Percentiles rank a stretch among this genome's conserved stretches.
Evolutionary conservation across 2,329 filamentous ascomycete genomes (phyloP).

Genomic region (Aspergillus ruber): DNA sequence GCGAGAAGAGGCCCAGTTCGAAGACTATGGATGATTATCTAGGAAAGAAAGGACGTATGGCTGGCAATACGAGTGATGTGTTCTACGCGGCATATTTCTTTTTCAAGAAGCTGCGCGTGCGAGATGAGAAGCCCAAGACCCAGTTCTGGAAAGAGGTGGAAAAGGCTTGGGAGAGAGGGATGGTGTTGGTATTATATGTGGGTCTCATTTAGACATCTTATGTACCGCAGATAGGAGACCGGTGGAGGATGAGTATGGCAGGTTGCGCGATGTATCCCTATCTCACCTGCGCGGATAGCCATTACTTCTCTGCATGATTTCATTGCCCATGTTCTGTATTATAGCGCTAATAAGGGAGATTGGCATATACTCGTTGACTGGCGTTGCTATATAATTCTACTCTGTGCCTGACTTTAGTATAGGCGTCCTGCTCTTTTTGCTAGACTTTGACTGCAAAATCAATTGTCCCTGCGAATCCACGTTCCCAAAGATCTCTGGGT

Average conservation of each 20-base stretch:
- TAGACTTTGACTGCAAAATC: background rate
- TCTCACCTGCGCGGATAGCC: too few species aligned
- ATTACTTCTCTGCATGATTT: too few species aligned
- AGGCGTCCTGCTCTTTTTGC: background rate
- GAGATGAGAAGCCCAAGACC: slow-evolving; percentile 47
- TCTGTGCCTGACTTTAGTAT: background rate
- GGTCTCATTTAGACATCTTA: background rate
- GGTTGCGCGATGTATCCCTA: background rate
- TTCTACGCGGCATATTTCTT: slow-evolving; percentile 54
- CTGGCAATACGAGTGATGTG: slow-evolving; percentile 44
- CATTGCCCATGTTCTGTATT: too few species aligned
- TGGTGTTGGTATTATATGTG: background rate
- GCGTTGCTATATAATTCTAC: too few species aligned
- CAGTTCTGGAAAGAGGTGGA: slow-evolving; percentile 51
- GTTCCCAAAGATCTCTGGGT: background rate
- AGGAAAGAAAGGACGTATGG: slow-evolving; percentile 41
- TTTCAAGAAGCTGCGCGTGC: slow-evolving; percentile 54
- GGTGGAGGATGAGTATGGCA: background rate
- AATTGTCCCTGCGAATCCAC: background rate
- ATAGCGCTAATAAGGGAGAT: too few species aligned
- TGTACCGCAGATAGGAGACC: background rate
- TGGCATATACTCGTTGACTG: too few species aligned
- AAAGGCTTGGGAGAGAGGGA: slow-evolving; percentile 19
- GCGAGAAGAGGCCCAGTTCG: slow-evolving; percentile 26
- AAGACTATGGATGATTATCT: slow-evolving; percentile 46